Evolutionary conservation across 768 basidiomycete species (phyloP).

Genomic region (Gloeopeniophorella convolvens): DNA sequence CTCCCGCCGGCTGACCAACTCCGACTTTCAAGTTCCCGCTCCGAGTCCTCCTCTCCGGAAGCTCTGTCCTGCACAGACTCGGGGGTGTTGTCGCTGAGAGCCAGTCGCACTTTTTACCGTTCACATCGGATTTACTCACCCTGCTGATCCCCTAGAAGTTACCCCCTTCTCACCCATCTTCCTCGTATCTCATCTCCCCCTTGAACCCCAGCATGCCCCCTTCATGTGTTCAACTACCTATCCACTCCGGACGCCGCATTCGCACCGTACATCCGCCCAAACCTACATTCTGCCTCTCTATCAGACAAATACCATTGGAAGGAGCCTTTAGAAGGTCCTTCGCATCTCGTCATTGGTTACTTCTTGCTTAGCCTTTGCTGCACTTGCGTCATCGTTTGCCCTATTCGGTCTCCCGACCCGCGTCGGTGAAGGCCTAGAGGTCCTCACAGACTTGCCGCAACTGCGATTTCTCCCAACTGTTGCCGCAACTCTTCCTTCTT

Average conservation of each 20-base stretch:
- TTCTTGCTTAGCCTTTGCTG: constrained; percentile 3
- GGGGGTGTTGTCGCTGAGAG: no score
- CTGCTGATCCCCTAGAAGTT: no score
- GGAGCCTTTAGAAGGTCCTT: constrained; percentile 2
- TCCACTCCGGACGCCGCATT: constrained; percentile 2
- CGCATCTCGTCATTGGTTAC: constrained; percentile 9
- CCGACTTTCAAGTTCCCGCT: no score
- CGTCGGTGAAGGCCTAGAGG: constrained; percentile 11
- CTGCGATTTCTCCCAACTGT: not conserved
- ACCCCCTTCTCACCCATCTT: not conserved
- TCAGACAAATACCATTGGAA: constrained; percentile 6
- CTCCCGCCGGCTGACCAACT: no score
- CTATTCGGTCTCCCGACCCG: constrained; percentile 9
- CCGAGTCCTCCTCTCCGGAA: no score
- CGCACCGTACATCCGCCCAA: constrained; percentile 2
- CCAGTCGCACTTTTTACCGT: no score
- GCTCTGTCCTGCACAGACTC: no score
- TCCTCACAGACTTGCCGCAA: constrained; percentile 5
- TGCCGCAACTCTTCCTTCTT: constrained; percentile 11
- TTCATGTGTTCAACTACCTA: not conserved
- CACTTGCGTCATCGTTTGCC: constrained; percentile 15
- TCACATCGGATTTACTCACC: no score
- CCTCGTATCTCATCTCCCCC: not conserved
- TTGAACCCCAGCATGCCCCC: not conserved
- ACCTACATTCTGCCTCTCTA: constrained; percentile 10